These are phyloP conservation scores for Podospora pseudopauciseta DNA, from an alignment of 495 filamentous ascomycete genomes.

Conservation along the genomic window DNA sequence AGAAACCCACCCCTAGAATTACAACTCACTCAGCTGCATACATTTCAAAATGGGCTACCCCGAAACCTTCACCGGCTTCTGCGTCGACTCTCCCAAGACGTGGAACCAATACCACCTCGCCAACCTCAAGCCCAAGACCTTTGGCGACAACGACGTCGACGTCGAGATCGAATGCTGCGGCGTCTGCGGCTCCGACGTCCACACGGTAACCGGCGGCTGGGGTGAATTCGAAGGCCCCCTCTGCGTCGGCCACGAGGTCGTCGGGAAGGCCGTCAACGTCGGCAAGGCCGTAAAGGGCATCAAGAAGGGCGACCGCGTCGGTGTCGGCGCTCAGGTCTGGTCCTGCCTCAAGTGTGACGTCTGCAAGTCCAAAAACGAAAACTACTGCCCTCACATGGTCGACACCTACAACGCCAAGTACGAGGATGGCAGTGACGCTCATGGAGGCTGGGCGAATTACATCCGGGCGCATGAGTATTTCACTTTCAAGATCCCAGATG, in stretches of 20 bases:
- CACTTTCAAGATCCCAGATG: slow-evolving; percentile 70
- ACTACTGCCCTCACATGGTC: slow-evolving; percentile 67
- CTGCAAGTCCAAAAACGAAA: slow-evolving; percentile 59
- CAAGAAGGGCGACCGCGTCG: slow-evolving; percentile 73
- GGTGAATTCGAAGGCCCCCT: slow-evolving; percentile 61
- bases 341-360: slow-evolving; percentile 58
- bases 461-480: slow-evolving; percentile 75
- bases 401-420: slow-evolving; percentile 36
- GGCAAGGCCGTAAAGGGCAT: slow-evolving; percentile 47
- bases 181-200: slow-evolving; percentile 75
- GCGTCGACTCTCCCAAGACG: slow-evolving; percentile 29
- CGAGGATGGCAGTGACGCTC: slow-evolving; percentile 29
- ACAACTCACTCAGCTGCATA: background rate
- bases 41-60: slow-evolving; percentile 63
- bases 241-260: slow-evolving; percentile 72
- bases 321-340: slow-evolving; percentile 73
- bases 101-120: slow-evolving; percentile 27
- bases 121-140: slow-evolving; percentile 74
- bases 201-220: slow-evolving; percentile 76
- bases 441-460: slow-evolving; percentile 48
- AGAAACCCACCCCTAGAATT: background rate
- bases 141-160: slow-evolving; percentile 72
- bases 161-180: slow-evolving; percentile 62
- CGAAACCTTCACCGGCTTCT: slow-evolving; percentile 70
- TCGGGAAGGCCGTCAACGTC: slow-evolving; percentile 68